Conservation (phyloP, 2,329 filamentous ascomycete species). For the Neofusicoccum parvum region DNA sequence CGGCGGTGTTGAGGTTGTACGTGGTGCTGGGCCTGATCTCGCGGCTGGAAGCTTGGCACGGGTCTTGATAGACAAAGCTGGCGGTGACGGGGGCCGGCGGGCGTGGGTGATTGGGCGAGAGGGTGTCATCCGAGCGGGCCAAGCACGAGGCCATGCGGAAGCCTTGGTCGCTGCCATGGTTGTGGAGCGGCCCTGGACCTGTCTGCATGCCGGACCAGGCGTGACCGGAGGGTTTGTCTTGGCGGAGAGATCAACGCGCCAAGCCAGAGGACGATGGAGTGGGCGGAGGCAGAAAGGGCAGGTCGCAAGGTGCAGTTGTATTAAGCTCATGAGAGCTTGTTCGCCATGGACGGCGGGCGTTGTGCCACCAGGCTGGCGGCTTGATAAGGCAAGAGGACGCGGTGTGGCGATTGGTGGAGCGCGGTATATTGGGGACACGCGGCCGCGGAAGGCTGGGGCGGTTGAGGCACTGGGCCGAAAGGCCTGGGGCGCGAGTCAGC, state of each 20-base stretch:
- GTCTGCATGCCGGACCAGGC: background rate
- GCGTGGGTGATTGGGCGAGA: conserved; percentile 6
- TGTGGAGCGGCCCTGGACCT: background rate
- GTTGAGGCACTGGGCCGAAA: conserved; percentile 1
- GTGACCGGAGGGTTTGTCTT: background rate
- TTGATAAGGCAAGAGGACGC: background rate
- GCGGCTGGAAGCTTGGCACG: background rate
- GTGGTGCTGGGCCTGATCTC: background rate
- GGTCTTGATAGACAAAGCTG: background rate
- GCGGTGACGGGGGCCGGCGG: background rate
- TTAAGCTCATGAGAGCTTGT: conserved; percentile 12
- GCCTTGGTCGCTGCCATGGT: background rate
- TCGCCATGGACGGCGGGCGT: background rate
- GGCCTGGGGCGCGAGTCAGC: conserved; percentile 17
- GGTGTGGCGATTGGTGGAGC: conserved; percentile 9
- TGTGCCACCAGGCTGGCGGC: background rate
- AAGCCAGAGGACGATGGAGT: background rate
- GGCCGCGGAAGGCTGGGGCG: conserved; percentile 6
- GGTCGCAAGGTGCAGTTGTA: conserved; percentile 17
- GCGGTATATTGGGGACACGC: conserved; percentile 11
- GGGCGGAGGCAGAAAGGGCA: conserved; percentile 13
- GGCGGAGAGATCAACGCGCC: conserved; percentile 2
- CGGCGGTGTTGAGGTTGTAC: background rate
- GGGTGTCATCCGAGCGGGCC: conserved; percentile 6
- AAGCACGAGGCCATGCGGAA: conserved; percentile 13